Evolutionary conservation across 805 yeast genomes (phyloP).

Genomic region (Cyberlindnera subsufficiens): DNA sequence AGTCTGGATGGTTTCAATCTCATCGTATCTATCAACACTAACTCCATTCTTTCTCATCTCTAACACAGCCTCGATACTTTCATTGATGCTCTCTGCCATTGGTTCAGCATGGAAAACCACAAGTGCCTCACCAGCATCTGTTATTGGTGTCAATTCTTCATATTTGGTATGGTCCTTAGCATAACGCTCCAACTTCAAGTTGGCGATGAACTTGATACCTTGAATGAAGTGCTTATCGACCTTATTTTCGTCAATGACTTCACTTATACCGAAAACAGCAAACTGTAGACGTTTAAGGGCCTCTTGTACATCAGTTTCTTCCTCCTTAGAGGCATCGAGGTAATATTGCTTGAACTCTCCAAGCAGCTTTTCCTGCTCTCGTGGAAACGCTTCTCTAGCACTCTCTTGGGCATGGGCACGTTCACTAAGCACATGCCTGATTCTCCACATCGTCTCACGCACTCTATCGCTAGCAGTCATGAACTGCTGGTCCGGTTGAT

Average conservation of each 20-base stretch:
- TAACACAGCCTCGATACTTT: constrained; percentile 34
- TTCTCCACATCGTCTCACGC: constrained; percentile 65
- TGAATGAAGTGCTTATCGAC: constrained; percentile 55
- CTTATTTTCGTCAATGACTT: constrained; percentile 48
- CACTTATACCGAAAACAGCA: constrained; percentile 82
- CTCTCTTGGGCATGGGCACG: constrained; percentile 67
- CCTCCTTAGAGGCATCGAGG: constrained; percentile 46
- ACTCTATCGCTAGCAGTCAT: constrained; percentile 32
- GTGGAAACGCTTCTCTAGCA: constrained; percentile 42
- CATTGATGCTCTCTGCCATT: constrained; percentile 31
- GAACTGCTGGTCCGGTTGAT: constrained; percentile 31
- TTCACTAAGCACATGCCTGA: constrained; percentile 83
- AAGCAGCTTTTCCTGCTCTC: constrained; percentile 42
- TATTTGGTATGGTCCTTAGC: constrained; percentile 33
- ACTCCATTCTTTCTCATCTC: constrained; percentile 40
- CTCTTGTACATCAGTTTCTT: constrained; percentile 56
- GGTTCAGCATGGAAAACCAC: constrained; percentile 42
- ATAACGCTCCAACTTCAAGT: constrained; percentile 57
- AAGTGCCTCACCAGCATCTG: constrained; percentile 39
- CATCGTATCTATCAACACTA: constrained; percentile 27
- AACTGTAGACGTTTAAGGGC: constrained; percentile 73
- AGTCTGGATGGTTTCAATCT: constrained; percentile 29
- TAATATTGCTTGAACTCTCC: constrained; percentile 54
- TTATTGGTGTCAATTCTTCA: constrained; percentile 23
- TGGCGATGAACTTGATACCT: constrained; percentile 67